These are phyloP conservation scores for Sporothrix euskadiensis DNA, from an alignment of 2,329 filamentous ascomycete genomes.

Conservation along the genomic window DNA sequence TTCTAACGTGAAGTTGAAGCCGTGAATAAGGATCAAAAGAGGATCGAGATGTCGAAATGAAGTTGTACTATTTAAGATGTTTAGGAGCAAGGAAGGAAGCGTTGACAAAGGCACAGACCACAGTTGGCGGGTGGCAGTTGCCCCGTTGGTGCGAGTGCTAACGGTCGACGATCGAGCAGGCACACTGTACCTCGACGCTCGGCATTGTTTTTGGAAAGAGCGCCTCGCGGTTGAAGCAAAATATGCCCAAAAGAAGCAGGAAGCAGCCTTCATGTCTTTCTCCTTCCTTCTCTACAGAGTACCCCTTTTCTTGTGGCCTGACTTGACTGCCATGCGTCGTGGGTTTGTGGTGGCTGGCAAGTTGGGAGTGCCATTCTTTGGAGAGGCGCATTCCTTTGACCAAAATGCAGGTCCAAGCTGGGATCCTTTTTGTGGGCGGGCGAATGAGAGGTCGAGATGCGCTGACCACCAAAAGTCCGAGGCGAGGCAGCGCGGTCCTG, in stretches of 20 bases:
- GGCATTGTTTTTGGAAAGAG: not conserved
- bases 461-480: not conserved
- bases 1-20: not conserved
- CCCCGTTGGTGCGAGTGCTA: not conserved
- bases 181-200: not conserved
- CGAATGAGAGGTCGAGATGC: conserved; percentile 8
- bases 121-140: not conserved
- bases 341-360: not conserved
- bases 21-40: too few species aligned
- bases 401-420: not conserved
- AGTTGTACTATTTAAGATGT: too few species aligned
- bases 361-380: not conserved
- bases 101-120: not conserved
- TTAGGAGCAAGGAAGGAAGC: not conserved
- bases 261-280: not conserved
- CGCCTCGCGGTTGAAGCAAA: not conserved
- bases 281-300: not conserved
- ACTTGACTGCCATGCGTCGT: not conserved
- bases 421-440: not conserved
- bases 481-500: not conserved
- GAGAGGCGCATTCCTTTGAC: not conserved
- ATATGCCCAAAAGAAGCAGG: conserved; percentile 2
- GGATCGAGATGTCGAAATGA: not conserved
- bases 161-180: not conserved
- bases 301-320: not conserved